Percentiles rank a stretch among this genome's conserved stretches.
Evolutionary conservation across 495 filamentous ascomycete species (phyloP).

Genomic region (Xylaria telfairii): DNA sequence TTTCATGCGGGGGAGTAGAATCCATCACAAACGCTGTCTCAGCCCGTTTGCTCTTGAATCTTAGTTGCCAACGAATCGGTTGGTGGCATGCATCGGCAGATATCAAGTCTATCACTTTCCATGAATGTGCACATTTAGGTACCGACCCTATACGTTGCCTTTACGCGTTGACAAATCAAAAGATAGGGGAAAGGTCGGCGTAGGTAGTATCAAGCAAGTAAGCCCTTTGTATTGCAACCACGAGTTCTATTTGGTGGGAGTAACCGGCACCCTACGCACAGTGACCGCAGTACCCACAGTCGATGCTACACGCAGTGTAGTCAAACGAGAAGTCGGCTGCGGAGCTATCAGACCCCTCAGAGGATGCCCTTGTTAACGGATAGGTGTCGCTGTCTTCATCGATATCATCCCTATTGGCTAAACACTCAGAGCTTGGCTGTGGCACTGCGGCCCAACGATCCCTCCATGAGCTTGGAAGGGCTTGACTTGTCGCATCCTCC

Average conservation of each 20-base stretch:
- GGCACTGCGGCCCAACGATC: constrained; percentile 27
- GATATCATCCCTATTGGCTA: constrained; percentile 2
- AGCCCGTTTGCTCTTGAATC: background rate
- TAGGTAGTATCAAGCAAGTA: background rate
- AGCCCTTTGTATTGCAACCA: background rate
- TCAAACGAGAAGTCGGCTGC: constrained; percentile 44
- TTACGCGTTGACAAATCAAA: background rate
- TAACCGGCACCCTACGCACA: constrained; percentile 23
- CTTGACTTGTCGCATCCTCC: constrained; percentile 34
- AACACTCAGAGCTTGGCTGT: background rate
- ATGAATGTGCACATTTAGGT: background rate
- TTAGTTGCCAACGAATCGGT: background rate
- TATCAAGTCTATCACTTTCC: background rate
- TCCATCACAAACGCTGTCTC: constrained; percentile 1
- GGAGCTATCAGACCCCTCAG: constrained; percentile 25
- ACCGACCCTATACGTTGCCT: background rate
- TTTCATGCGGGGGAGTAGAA: background rate
- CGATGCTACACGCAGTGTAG: constrained; percentile 48
- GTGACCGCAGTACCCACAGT: constrained; percentile 53
- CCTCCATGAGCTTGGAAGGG: constrained; percentile 36
- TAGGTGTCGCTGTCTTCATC: constrained; percentile 13
- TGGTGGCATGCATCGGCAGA: background rate
- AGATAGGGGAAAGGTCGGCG: background rate
- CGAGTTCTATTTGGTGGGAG: background rate
- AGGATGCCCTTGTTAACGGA: constrained; percentile 7